Evolutionary conservation across 2,329 filamentous ascomycete genomes (phyloP).

Genomic region (Rhinocladiella mackenziei): DNA sequence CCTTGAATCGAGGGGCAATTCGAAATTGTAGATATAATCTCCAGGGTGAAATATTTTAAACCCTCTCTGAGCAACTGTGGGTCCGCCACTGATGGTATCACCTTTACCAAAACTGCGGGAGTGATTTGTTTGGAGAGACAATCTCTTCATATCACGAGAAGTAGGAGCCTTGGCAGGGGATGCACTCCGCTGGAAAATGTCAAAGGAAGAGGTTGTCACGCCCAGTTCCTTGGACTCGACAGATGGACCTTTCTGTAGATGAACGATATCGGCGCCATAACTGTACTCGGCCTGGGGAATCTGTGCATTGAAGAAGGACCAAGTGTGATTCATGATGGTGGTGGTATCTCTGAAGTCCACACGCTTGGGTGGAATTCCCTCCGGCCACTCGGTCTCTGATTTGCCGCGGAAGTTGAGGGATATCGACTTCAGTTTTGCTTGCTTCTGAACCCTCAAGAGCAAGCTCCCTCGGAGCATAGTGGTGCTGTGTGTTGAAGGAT

Average conservation of each 20-base stretch:
- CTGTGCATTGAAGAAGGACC: constrained; percentile 81
- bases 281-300: constrained; percentile 57
- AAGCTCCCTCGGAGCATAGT: constrained; percentile 82
- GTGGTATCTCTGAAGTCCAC: constrained; percentile 79
- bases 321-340: constrained; percentile 78
- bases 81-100: constrained; percentile 56
- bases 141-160: constrained; percentile 56
- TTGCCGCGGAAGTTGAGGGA: constrained; percentile 80
- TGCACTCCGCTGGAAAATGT: constrained; percentile 41
- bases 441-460: constrained; percentile 77
- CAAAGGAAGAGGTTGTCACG: constrained; percentile 39
- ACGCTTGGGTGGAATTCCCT: constrained; percentile 86
- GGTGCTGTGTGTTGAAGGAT: constrained; percentile 60
- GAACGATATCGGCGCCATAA: constrained; percentile 61
- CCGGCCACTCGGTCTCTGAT: constrained; percentile 91
- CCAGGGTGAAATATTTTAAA: constrained; percentile 81
- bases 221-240: constrained; percentile 34
- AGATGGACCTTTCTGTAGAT: constrained; percentile 46
- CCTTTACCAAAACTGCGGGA: constrained; percentile 81
- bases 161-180: constrained; percentile 42
- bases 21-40: constrained; percentile 72
- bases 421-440: constrained; percentile 87
- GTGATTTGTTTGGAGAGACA: constrained; percentile 76
- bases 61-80: constrained; percentile 66
- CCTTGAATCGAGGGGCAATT: constrained; percentile 73